Conservation (phyloP, 2,329 filamentous ascomycete species). For the Nothophaeocryptopus gaeumannii region DNA sequence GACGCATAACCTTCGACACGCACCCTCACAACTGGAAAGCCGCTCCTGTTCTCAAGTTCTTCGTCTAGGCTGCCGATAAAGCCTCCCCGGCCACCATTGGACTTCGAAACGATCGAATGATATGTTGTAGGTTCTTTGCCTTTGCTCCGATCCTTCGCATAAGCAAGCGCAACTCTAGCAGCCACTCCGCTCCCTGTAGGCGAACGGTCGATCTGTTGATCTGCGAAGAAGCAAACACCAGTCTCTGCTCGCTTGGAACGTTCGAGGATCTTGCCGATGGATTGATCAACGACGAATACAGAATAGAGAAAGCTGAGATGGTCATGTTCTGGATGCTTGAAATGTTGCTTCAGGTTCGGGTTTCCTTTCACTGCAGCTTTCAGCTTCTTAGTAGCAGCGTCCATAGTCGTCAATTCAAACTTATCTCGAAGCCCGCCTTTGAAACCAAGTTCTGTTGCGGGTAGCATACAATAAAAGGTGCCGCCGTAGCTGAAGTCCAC, state of each 20-base stretch:
- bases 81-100: slow-evolving; percentile 9
- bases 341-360: slow-evolving; percentile 26
- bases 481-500: slow-evolving; percentile 45
- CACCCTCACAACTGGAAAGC: slow-evolving; percentile 10
- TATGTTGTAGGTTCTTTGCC: slow-evolving; percentile 11
- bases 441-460: slow-evolving; percentile 42
- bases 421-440: slow-evolving; percentile 23
- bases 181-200: slow-evolving; percentile 36
- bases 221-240: slow-evolving; percentile 40
- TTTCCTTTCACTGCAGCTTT: slow-evolving; percentile 34
- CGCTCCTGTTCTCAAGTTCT: neutral
- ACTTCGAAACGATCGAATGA: slow-evolving; percentile 19
- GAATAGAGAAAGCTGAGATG: slow-evolving; percentile 39
- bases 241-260: slow-evolving; percentile 37
- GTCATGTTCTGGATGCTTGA: slow-evolving; percentile 29
- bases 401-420: slow-evolving; percentile 34
- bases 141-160: slow-evolving; percentile 9
- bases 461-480: slow-evolving; percentile 44
- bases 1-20: slow-evolving; percentile 16
- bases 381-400: slow-evolving; percentile 34
- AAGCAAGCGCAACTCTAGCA: slow-evolving; percentile 32
- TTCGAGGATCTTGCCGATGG: slow-evolving; percentile 15
- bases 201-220: slow-evolving; percentile 48
- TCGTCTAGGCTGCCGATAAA: slow-evolving; percentile 15
- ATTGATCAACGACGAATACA: slow-evolving; percentile 40